A percentile compares a stretch with the other conserved stretches of the same genome.
phyloP scores from a whole-genome alignment of 176 grass and related monocot species.

The Avena insularis region DNA sequence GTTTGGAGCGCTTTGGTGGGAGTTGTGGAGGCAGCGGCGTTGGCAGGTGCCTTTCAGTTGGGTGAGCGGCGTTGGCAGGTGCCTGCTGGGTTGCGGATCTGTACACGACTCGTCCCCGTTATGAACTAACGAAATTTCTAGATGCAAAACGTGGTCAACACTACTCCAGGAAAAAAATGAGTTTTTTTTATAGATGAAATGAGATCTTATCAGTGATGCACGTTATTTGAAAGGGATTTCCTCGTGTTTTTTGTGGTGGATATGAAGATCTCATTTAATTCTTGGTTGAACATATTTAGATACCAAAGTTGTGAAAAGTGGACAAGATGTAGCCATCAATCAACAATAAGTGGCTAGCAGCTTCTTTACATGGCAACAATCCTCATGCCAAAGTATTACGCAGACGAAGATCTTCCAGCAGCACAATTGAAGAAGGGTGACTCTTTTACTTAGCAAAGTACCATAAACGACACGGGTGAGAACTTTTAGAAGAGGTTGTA shows the following conservation, averaged over 20 bases:
- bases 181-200: neutral
- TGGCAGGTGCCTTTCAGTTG: slow-evolving; percentile 12
- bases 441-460: too few relatives aligned
- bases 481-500: too few relatives aligned
- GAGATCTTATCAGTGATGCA: neutral
- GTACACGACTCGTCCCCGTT: neutral
- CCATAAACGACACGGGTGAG: too few relatives aligned
- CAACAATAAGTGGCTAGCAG: too few relatives aligned
- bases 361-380: too few relatives aligned
- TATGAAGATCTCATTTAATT: neutral
- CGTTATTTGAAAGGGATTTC: neutral
- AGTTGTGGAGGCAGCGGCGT: slow-evolving; percentile 10
- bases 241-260: slow-evolving; percentile 5
- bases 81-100: neutral
- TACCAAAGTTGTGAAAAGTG: neutral
- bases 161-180: neutral
- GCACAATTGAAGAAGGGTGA: too few relatives aligned
- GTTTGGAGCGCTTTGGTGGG: slow-evolving; percentile 25
- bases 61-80: slow-evolving; percentile 29
- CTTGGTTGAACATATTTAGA: neutral
- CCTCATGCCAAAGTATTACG: too few relatives aligned
- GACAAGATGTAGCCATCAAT: neutral
- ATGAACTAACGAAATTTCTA: neutral
- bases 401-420: too few relatives aligned
- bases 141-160: neutral